Evolutionary conservation across 2,329 filamentous ascomycete genomes (phyloP).

Genomic region (Fusarium xylarioides): DNA sequence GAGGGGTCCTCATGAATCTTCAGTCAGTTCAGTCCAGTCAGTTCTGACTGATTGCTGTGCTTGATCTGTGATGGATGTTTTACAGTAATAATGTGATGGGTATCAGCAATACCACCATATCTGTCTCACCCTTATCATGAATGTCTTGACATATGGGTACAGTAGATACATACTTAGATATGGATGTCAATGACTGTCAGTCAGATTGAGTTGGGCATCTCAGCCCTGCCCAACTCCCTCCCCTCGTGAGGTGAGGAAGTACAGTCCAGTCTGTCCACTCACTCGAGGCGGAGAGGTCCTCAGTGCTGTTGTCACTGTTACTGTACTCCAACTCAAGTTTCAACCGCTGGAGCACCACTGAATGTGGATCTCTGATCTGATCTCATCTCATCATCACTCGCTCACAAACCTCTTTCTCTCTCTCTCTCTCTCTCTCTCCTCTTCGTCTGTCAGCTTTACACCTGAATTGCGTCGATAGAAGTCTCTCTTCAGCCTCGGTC

Average conservation of each 20-base stretch:
- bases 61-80: not conserved
- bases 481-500: not conserved
- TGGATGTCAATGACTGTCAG: not conserved
- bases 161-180: not conserved
- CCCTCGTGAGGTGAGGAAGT: not conserved
- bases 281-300: not conserved
- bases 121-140: not conserved
- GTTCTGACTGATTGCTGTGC: not conserved
- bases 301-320: not conserved
- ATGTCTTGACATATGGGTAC: not conserved
- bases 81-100: not conserved
- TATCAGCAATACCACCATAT: not conserved
- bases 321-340: not conserved
- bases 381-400: not conserved
- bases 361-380: constrained; percentile 8
- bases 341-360: not conserved
- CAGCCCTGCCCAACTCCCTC: constrained; percentile 11
- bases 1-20: not conserved
- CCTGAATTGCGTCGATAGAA: not conserved
- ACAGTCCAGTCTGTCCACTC: not conserved
- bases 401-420: not conserved
- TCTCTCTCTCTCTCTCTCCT: not conserved
- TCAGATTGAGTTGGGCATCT: constrained; percentile 1
- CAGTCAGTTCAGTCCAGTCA: not conserved
- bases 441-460: not conserved